Percentiles rank a stretch among this genome's conserved stretches.
phyloP scores from a whole-genome alignment of 2,329 filamentous ascomycete species.

The Microdochium nivale region DNA sequence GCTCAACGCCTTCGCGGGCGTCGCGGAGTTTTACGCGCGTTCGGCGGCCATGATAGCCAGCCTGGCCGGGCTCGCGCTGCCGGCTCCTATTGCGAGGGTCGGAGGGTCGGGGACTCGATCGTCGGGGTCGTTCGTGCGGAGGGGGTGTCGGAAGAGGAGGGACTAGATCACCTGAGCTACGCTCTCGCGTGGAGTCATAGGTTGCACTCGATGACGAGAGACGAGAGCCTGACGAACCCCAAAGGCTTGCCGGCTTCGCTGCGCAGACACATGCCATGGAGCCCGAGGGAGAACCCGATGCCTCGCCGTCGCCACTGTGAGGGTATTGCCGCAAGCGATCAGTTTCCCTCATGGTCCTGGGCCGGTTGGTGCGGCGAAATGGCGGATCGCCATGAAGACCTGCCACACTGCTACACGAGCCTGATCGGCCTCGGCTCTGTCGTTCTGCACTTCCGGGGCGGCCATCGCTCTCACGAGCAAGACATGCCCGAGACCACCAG shows the following conservation, averaged over 20 bases:
- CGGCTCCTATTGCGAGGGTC: not conserved
- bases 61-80: not conserved
- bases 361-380: constrained; percentile 2
- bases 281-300: not conserved
- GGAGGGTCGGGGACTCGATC: not conserved
- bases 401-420: not conserved
- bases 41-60: not conserved
- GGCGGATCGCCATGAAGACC: not conserved
- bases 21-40: not conserved
- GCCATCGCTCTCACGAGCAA: too few relatives aligned
- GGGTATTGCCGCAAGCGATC: not conserved
- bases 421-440: not conserved
- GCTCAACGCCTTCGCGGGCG: constrained; percentile 1
- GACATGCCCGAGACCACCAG: too few relatives aligned
- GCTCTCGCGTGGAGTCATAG: not conserved
- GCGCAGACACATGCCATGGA: not conserved
- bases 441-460: not conserved
- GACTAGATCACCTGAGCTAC: not conserved
- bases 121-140: too few relatives aligned
- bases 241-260: not conserved
- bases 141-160: not conserved
- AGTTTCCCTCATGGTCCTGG: constrained; percentile 4
- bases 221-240: not conserved
- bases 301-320: not conserved
- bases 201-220: not conserved